phyloP scores from a whole-genome alignment of 257 asterid species.

The Lavandula angustifolia region DNA sequence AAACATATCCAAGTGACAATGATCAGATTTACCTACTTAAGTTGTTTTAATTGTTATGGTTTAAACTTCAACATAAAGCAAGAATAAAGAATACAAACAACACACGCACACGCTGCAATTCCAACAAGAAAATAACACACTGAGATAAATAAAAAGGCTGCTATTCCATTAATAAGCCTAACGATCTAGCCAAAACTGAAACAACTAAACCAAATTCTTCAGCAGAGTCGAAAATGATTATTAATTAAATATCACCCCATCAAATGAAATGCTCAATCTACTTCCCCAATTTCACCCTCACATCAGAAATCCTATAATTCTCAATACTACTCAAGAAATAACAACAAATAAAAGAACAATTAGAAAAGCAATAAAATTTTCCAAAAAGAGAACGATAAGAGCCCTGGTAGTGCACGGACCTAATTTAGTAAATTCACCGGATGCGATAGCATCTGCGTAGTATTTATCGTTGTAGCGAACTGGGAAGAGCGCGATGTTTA shows the following conservation, averaged over 20 bases:
- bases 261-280: conserved; percentile 1
- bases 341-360: not conserved
- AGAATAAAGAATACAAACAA: too few species aligned
- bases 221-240: conserved; percentile 5
- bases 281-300: not conserved
- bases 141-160: too few species aligned
- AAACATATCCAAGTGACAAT: too few species aligned
- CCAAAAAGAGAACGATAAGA: not conserved
- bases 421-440: conserved; percentile 87
- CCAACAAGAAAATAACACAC: not conserved
- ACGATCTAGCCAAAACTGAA: not conserved
- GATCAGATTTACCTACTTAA: too few species aligned
- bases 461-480: conserved; percentile 90
- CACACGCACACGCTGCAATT: not conserved
- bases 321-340: not conserved
- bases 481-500: conserved; percentile 86
- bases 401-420: conserved; percentile 42
- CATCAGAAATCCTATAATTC: not conserved
- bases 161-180: not conserved
- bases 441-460: conserved; percentile 82
- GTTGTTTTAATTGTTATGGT: too few species aligned
- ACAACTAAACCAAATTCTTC: conserved; percentile 2
- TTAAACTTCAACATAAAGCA: too few species aligned
- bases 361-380: not conserved
- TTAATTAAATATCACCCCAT: not conserved